These are phyloP conservation scores for Macrophomina pseudophaseolina DNA, from an alignment of 2,329 filamentous ascomycete species.

Conservation along the genomic window DNA sequence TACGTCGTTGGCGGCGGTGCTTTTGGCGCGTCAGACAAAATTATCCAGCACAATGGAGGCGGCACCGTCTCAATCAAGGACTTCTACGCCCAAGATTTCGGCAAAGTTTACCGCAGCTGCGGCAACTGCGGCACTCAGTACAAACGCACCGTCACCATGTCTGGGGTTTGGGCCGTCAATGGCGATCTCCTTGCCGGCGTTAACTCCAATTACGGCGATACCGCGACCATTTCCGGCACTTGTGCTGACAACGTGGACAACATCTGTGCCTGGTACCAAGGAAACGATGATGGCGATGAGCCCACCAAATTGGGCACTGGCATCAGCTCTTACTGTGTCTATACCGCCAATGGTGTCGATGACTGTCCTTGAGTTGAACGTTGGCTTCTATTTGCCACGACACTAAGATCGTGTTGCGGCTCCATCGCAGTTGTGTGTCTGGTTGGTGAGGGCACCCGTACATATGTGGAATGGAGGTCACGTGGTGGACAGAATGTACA, in stretches of 20 bases:
- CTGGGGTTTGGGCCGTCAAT: slow-evolving; percentile 5
- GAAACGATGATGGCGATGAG: slow-evolving; percentile 30
- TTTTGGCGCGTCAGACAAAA: slow-evolving; percentile 36
- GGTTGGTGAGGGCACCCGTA: no score
- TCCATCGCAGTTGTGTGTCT: no score
- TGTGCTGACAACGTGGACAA: slow-evolving; percentile 38
- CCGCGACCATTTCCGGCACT: slow-evolving; percentile 12
- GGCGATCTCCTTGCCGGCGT: slow-evolving; percentile 28
- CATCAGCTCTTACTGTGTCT: slow-evolving; percentile 5
- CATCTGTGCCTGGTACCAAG: slow-evolving; percentile 44
- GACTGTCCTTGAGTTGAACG: slow-evolving; percentile 6
- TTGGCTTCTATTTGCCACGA: no score
- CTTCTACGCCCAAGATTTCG: slow-evolving; percentile 36
- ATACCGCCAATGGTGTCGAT: slow-evolving; percentile 11
- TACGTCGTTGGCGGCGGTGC: slow-evolving; percentile 39
- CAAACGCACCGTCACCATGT: slow-evolving; percentile 44
- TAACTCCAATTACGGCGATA: slow-evolving; percentile 51
- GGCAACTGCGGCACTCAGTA: slow-evolving; percentile 47
- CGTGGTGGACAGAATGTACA: no score
- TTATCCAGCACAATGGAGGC: slow-evolving; percentile 43
- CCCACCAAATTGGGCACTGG: slow-evolving; percentile 15
- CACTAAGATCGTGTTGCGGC: no score
- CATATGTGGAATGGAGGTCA: no score
- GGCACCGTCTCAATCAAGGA: slow-evolving; percentile 39
- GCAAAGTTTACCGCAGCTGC: slow-evolving; percentile 36